Percentiles rank a stretch among this genome's conserved stretches.
Conservation (phyloP, 1,284 basidiomycete genomes). For the Papiliotrema laurentii region DNA sequence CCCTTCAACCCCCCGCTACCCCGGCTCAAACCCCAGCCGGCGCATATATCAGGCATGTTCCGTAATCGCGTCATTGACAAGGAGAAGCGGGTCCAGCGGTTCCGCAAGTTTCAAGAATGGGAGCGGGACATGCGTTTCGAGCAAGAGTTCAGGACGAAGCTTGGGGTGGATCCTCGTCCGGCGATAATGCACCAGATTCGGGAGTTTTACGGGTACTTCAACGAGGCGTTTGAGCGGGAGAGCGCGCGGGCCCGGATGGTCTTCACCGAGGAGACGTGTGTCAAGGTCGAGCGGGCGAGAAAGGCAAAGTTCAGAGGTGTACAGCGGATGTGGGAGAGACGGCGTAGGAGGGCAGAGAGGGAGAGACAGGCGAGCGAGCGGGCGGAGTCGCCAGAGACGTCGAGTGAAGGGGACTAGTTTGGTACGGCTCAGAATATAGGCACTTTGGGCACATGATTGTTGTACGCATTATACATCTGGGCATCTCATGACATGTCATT, state of each 20-base stretch:
- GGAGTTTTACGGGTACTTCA: not conserved
- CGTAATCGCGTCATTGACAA: slow-evolving; percentile 55
- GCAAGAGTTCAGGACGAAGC: slow-evolving; percentile 54
- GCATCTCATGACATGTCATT: not conserved
- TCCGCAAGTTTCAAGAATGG: slow-evolving; percentile 44
- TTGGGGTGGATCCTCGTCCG: too few species aligned
- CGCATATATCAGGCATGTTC: slow-evolving; percentile 65
- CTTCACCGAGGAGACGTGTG: slow-evolving; percentile 5
- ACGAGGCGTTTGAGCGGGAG: slow-evolving; percentile 7
- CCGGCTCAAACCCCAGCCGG: slow-evolving; percentile 69
- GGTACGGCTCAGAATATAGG: slow-evolving; percentile 1
- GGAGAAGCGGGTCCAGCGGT: slow-evolving; percentile 50
- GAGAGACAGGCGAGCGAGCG: not conserved
- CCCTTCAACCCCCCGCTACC: slow-evolving; percentile 65
- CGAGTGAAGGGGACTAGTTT: not conserved
- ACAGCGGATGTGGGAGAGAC: not conserved
- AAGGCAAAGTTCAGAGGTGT: slow-evolving; percentile 6
- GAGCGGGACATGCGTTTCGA: slow-evolving; percentile 56
- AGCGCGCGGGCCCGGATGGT: slow-evolving; percentile 14
- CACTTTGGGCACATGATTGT: not conserved
- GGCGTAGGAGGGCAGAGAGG: not conserved
- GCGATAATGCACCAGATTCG: too few species aligned
- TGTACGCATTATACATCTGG: slow-evolving; percentile 1
- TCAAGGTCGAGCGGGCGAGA: slow-evolving; percentile 11
- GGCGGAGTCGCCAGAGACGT: not conserved